Evolutionary conservation across 1,139 yeast genomes (phyloP).

Genomic region (Taiozyma sp.): DNA sequence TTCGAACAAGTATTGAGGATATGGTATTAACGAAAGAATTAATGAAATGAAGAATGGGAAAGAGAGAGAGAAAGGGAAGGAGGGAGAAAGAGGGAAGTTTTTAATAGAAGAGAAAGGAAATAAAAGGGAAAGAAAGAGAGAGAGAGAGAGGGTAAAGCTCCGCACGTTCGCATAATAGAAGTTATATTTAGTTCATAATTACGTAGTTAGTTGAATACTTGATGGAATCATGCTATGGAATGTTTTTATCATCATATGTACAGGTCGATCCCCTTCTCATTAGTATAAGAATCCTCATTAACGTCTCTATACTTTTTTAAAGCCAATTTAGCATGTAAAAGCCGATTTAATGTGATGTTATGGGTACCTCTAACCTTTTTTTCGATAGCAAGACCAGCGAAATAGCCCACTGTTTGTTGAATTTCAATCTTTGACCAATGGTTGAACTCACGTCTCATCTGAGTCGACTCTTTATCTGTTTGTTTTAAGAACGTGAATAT

Average conservation of each 20-base stretch:
- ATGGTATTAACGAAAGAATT: background rate
- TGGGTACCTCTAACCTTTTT: conserved; percentile 20
- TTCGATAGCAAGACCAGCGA: conserved; percentile 44
- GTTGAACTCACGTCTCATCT: conserved; percentile 65
- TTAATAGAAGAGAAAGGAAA: background rate
- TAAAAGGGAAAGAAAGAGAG: background rate
- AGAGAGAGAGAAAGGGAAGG: background rate
- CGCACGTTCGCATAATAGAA: background rate
- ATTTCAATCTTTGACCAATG: conserved; percentile 55
- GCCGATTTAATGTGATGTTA: conserved; percentile 10
- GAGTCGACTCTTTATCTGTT: conserved; percentile 50
- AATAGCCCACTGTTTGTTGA: conserved; percentile 63
- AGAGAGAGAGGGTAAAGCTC: background rate
- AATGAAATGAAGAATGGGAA: background rate
- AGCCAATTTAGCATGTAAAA: conserved; percentile 5
- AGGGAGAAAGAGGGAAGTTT: background rate
- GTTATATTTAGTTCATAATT: background rate
- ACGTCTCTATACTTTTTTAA: background rate
- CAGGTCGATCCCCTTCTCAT: background rate
- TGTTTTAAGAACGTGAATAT: conserved; percentile 37
- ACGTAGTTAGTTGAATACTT: background rate
- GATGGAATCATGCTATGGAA: background rate
- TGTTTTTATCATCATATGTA: background rate
- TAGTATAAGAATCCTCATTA: background rate
- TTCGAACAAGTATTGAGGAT: conserved; percentile 13